Conservation (phyloP, 192 early-diverging fungal genomes). For the Allomyces macrogynus region DNA sequence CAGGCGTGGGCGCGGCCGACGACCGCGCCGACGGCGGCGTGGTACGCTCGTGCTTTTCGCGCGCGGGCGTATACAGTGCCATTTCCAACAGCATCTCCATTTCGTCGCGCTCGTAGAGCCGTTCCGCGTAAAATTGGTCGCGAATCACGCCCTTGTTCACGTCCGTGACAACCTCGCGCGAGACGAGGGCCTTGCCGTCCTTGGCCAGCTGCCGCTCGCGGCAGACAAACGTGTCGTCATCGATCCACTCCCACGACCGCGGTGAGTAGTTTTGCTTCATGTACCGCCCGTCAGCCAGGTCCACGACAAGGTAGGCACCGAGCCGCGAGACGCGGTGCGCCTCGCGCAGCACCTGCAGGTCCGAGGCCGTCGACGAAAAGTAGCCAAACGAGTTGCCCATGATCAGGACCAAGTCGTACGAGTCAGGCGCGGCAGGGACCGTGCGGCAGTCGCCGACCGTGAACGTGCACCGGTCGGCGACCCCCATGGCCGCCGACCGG, state of each 20-base stretch:
- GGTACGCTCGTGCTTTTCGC: neutral
- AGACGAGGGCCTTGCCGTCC: conserved; percentile 26
- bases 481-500: conserved; percentile 11
- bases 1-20: neutral
- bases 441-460: conserved; percentile 40
- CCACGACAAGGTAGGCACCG: conserved; percentile 28
- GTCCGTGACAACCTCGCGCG: conserved; percentile 29
- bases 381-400: conserved; percentile 53
- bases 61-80: conserved; percentile 1
- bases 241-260: conserved; percentile 44
- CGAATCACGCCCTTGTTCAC: conserved; percentile 31
- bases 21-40: neutral
- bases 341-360: conserved; percentile 23
- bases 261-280: conserved; percentile 28
- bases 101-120: conserved; percentile 27
- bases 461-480: conserved; percentile 14
- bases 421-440: conserved; percentile 23
- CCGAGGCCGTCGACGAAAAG: conserved; percentile 31
- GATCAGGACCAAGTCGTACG: conserved; percentile 30
- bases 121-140: conserved; percentile 44
- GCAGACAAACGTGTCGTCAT: conserved; percentile 40
- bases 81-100: conserved; percentile 14
- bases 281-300: conserved; percentile 36
- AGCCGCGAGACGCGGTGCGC: conserved; percentile 24
- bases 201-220: conserved; percentile 32